A percentile compares a stretch with the other conserved stretches of the same genome.
Evolutionary conservation across 768 basidiomycete species (phyloP).

Genomic region (Chalciporus sphaerocephalus): DNA sequence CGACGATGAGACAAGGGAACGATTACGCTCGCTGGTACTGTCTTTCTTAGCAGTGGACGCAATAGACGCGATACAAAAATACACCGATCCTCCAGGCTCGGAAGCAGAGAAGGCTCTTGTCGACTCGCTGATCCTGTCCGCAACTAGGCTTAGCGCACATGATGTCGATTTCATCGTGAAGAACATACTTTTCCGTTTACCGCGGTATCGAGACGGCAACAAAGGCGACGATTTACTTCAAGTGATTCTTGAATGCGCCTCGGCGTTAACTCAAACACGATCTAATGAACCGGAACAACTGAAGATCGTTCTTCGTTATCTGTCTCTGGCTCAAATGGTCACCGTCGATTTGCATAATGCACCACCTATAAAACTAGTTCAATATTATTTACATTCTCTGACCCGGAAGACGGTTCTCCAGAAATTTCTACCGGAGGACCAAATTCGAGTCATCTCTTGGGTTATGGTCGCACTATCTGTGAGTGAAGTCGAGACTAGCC

Average conservation of each 20-base stretch:
- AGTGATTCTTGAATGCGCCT: conserved; percentile 36
- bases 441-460: conserved; percentile 42
- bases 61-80: conserved; percentile 40
- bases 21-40: conserved; percentile 55
- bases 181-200: conserved; percentile 49
- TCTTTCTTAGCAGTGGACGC: conserved; percentile 55
- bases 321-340: conserved; percentile 44
- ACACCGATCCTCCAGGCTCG: conserved; percentile 40
- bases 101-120: conserved; percentile 47
- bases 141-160: conserved; percentile 38
- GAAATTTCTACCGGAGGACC: conserved; percentile 41
- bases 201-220: conserved; percentile 36
- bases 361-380: conserved; percentile 44
- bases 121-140: conserved; percentile 47
- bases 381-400: conserved; percentile 46
- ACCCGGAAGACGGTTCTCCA: conserved; percentile 45
- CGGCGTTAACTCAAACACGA: conserved; percentile 30
- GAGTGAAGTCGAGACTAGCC: conserved; percentile 30
- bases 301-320: conserved; percentile 37
- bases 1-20: conserved; percentile 56
- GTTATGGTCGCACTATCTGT: conserved; percentile 43
- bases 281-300: conserved; percentile 32
- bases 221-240: conserved; percentile 40
- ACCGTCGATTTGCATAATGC: conserved; percentile 40
- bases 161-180: conserved; percentile 49